Percentiles rank a stretch among this genome's conserved stretches.
phyloP scores from a whole-genome alignment of 169 alveolate genomes.

The Eimeria falciformis region DNA sequence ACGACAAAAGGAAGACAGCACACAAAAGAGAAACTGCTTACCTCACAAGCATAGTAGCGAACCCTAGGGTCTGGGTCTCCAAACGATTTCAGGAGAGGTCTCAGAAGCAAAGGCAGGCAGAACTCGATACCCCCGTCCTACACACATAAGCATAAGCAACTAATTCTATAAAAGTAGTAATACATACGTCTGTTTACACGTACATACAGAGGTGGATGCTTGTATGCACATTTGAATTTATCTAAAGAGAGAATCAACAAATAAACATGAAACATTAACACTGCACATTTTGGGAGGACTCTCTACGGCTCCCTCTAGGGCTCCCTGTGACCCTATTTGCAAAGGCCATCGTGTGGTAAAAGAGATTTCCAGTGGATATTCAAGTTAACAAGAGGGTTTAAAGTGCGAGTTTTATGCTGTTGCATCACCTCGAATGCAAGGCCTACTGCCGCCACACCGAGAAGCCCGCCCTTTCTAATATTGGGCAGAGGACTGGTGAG shows the following conservation, averaged over 20 bases:
- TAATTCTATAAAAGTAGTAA: too few species aligned
- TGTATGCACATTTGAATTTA: too few species aligned
- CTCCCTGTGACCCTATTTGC: too few species aligned
- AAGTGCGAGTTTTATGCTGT: too few species aligned
- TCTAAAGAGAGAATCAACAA: too few species aligned
- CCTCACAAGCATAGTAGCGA: constrained; percentile 82
- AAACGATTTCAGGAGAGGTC: constrained; percentile 73
- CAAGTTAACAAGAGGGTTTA: too few species aligned
- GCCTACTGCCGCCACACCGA: constrained; percentile 74
- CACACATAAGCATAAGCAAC: constrained; percentile 4
- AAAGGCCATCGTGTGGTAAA: too few species aligned
- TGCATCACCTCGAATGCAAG: constrained; percentile 63
- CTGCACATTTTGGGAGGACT: background rate
- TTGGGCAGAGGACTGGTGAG: constrained; percentile 58
- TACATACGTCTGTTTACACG: too few species aligned
- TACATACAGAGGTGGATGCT: too few species aligned
- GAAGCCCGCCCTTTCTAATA: constrained; percentile 70
- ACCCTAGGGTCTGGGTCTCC: constrained; percentile 78
- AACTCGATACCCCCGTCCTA: constrained; percentile 57
- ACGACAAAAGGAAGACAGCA: background rate
- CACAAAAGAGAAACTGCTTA: background rate
- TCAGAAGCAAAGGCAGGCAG: constrained; percentile 57
- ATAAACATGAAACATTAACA: too few species aligned
- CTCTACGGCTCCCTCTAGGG: background rate
- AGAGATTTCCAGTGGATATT: too few species aligned